Evolutionary conservation across 2,329 filamentous ascomycete species (phyloP).

Genomic region (Aureobasidium vineae): DNA sequence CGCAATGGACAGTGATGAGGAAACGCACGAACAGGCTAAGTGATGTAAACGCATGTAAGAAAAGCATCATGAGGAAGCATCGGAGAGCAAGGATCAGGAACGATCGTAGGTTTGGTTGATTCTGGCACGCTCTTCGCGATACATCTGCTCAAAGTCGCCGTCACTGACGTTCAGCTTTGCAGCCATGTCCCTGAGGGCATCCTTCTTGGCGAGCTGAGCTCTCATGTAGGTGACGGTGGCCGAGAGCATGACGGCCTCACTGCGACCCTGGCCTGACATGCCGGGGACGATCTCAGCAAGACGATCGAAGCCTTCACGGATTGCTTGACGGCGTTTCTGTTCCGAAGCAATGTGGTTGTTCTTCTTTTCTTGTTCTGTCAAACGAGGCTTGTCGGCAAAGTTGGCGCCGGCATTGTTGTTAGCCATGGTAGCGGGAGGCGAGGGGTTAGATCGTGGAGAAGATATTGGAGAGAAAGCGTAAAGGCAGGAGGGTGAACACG

Average conservation of each 20-base stretch:
- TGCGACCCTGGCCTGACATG: slow-evolving; percentile 76
- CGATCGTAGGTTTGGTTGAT: slow-evolving; percentile 25
- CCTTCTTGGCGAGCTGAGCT: slow-evolving; percentile 43
- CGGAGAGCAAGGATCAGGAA: background rate
- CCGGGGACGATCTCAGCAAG: slow-evolving; percentile 78
- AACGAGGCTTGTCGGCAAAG: slow-evolving; percentile 57
- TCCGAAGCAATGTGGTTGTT: slow-evolving; percentile 70
- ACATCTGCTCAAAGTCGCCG: slow-evolving; percentile 32
- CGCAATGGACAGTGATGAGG: background rate
- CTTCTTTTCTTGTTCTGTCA: slow-evolving; percentile 70
- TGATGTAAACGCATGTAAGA: background rate
- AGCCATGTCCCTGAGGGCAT: slow-evolving; percentile 40
- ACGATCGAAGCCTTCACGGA: slow-evolving; percentile 79
- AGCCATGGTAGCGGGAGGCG: background rate
- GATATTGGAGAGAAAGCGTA: background rate
- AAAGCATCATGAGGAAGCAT: background rate
- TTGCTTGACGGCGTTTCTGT: slow-evolving; percentile 67
- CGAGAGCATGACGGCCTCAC: slow-evolving; percentile 79
- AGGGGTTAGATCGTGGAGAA: background rate
- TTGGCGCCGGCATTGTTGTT: slow-evolving; percentile 22
- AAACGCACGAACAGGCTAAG: background rate
- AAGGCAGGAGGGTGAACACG: background rate
- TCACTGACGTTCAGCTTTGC: slow-evolving; percentile 32
- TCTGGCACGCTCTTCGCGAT: slow-evolving; percentile 27
- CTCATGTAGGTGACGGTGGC: slow-evolving; percentile 47